phyloP scores from a whole-genome alignment of 2,329 filamentous ascomycete genomes.

The Fusarium poae region DNA sequence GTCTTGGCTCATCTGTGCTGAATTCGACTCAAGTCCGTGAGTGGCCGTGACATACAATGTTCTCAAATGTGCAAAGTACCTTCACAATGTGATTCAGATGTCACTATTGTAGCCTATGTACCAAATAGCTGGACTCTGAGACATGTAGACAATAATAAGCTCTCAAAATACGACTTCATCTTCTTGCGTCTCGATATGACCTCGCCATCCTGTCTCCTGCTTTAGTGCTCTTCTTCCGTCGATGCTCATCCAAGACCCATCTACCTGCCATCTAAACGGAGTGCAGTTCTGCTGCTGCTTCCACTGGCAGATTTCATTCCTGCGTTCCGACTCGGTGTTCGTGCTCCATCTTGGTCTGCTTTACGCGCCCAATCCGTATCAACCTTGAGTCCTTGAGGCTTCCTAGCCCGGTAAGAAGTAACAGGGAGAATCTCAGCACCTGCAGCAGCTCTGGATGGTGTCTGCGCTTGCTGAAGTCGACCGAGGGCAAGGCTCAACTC shows the following conservation, averaged over 20 bases:
- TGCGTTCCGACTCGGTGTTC: slow-evolving; percentile 29
- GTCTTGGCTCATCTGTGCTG: background rate
- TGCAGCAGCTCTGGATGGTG: slow-evolving; percentile 12
- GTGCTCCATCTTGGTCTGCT: slow-evolving; percentile 35
- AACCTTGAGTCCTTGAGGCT: slow-evolving; percentile 45
- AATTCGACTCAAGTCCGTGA: background rate
- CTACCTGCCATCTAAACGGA: slow-evolving; percentile 36
- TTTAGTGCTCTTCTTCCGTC: slow-evolving; percentile 11
- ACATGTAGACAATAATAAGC: slow-evolving; percentile 11
- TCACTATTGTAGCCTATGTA: slow-evolving; percentile 2
- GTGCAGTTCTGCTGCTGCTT: slow-evolving; percentile 33
- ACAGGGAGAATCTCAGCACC: slow-evolving; percentile 3
- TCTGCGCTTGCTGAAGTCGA: slow-evolving; percentile 20
- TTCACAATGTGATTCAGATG: slow-evolving; percentile 3
- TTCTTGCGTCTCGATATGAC: slow-evolving; percentile 27
- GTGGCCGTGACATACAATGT: slow-evolving; percentile 2
- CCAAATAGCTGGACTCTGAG: slow-evolving; percentile 15
- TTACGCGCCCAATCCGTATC: slow-evolving; percentile 46
- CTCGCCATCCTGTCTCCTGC: slow-evolving; percentile 29
- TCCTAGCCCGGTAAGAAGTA: slow-evolving; percentile 44
- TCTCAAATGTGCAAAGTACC: slow-evolving; percentile 5
- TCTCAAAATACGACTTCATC: slow-evolving; percentile 7
- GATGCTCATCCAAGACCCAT: slow-evolving; percentile 21
- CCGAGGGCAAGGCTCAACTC: slow-evolving; percentile 31
- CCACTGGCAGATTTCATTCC: slow-evolving; percentile 13